phyloP scores from a whole-genome alignment of 176 grass and related monocot species.

The Cenchrus americanus region DNA sequence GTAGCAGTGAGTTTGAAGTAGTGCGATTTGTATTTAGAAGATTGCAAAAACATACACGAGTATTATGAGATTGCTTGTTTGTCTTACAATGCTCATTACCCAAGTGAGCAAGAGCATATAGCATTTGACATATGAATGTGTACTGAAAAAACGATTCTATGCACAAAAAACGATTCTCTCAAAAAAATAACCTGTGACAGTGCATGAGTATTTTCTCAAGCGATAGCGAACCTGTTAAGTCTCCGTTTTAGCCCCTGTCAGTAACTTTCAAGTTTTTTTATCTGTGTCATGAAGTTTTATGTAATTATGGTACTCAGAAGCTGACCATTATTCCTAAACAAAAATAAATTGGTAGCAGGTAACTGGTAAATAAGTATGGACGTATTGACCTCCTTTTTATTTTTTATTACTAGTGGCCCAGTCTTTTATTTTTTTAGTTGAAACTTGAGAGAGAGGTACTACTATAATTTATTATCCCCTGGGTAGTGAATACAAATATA shows the following conservation, averaged over 20 bases:
- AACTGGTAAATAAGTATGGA: slow-evolving; percentile 9
- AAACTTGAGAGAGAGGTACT: background rate
- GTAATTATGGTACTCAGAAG: background rate
- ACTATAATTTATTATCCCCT: background rate
- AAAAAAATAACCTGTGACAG: background rate
- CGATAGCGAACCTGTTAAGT: background rate
- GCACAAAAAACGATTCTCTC: no score
- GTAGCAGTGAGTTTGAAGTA: background rate
- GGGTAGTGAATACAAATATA: background rate
- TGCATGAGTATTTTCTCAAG: background rate
- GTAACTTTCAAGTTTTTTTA: background rate
- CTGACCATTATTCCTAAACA: background rate
- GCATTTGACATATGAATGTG: slow-evolving; percentile 10
- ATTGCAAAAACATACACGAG: background rate
- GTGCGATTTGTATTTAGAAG: slow-evolving; percentile 13
- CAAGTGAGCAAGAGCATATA: background rate
- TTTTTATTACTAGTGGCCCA: background rate
- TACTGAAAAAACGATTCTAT: background rate
- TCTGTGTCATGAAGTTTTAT: background rate
- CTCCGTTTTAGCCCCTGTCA: background rate
- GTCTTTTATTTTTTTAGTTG: background rate
- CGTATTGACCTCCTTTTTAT: background rate
- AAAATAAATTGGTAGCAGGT: background rate
- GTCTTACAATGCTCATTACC: slow-evolving; percentile 8
- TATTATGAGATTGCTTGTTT: background rate